Percentiles rank a stretch among this genome's conserved stretches.
phyloP scores from a whole-genome alignment of 176 grass and related monocot species.

The Cenchrus fungigraminus region DNA sequence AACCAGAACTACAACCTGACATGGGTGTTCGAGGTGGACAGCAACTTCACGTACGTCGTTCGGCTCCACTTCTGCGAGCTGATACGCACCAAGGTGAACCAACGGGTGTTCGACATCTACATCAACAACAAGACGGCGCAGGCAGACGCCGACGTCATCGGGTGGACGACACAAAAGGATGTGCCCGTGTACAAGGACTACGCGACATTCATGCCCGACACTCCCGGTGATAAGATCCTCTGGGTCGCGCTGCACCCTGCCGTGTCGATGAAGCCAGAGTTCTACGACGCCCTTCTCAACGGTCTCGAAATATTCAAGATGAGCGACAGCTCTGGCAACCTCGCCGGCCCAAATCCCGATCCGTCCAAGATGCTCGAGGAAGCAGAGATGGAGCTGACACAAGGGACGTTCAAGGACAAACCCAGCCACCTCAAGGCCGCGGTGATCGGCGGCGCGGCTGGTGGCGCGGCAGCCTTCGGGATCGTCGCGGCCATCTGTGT shows the following conservation, averaged over 20 bases:
- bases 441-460: constrained; percentile 54
- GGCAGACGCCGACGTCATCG: constrained; percentile 54
- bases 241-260: constrained; percentile 64
- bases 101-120: constrained; percentile 61
- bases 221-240: constrained; percentile 29
- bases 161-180: constrained; percentile 43
- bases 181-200: constrained; percentile 76
- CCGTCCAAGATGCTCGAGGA: constrained; percentile 57
- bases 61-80: constrained; percentile 81
- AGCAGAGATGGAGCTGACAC: constrained; percentile 34
- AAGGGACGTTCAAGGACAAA: constrained; percentile 40
- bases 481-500: constrained; percentile 52
- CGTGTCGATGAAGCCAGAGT: constrained; percentile 25
- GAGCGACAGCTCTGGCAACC: constrained; percentile 60
- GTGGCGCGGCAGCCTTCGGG: constrained; percentile 59
- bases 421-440: constrained; percentile 16
- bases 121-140: constrained; percentile 75
- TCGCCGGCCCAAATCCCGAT: constrained; percentile 74
- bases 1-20: constrained; percentile 70
- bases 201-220: constrained; percentile 27
- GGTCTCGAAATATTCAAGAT: constrained; percentile 79
- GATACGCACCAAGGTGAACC: constrained; percentile 48
- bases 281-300: constrained; percentile 56
- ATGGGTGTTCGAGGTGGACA: constrained; percentile 70
- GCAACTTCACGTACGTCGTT: constrained; percentile 71